A percentile compares a stretch with the other conserved stretches of the same genome.
phyloP scores from a whole-genome alignment of 352 stramenopile genomes.

The Phytophthora cactorum region DNA sequence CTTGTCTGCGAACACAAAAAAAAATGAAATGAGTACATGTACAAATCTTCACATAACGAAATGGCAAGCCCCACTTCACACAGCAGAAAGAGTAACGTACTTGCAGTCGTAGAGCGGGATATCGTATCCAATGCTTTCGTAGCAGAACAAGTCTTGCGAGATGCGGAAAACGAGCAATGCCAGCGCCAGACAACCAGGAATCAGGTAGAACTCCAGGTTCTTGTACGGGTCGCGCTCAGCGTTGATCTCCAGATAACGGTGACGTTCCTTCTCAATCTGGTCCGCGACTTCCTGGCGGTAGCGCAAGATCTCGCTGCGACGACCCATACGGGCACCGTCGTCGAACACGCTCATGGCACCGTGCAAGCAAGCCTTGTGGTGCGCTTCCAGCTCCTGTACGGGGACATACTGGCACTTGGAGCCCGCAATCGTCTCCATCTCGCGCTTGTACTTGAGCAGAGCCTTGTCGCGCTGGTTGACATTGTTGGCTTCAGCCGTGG shows the following conservation, averaged over 20 bases:
- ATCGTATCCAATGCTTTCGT: slow-evolving; percentile 86
- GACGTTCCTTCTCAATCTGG: slow-evolving; percentile 91
- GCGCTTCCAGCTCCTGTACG: slow-evolving; percentile 88
- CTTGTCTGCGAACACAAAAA: slow-evolving; percentile 66
- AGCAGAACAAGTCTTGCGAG: slow-evolving; percentile 83
- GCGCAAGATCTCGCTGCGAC: slow-evolving; percentile 89
- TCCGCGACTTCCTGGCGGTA: slow-evolving; percentile 83
- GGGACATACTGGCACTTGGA: slow-evolving; percentile 89
- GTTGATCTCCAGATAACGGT: slow-evolving; percentile 95
- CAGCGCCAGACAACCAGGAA: slow-evolving; percentile 91
- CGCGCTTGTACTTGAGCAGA: slow-evolving; percentile 91
- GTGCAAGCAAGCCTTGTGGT: slow-evolving; percentile 88
- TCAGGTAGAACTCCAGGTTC: slow-evolving; percentile 93
- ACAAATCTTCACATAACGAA: background rate
- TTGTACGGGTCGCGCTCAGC: slow-evolving; percentile 95
- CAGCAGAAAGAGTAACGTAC: slow-evolving; percentile 51
- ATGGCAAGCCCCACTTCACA: background rate
- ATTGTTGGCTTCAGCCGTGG: slow-evolving; percentile 98
- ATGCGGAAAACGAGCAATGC: slow-evolving; percentile 91
- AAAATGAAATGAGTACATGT: slow-evolving; percentile 11
- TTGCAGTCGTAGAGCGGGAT: slow-evolving; percentile 92
- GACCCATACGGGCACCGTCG: slow-evolving; percentile 95
- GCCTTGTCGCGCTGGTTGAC: slow-evolving; percentile 92
- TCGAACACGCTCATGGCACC: slow-evolving; percentile 93
- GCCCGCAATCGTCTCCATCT: slow-evolving; percentile 93